A percentile compares a stretch with the other conserved stretches of the same genome.
phyloP scores from a whole-genome alignment of 2,329 filamentous ascomycete species.

The Botrytis hyacinthi region DNA sequence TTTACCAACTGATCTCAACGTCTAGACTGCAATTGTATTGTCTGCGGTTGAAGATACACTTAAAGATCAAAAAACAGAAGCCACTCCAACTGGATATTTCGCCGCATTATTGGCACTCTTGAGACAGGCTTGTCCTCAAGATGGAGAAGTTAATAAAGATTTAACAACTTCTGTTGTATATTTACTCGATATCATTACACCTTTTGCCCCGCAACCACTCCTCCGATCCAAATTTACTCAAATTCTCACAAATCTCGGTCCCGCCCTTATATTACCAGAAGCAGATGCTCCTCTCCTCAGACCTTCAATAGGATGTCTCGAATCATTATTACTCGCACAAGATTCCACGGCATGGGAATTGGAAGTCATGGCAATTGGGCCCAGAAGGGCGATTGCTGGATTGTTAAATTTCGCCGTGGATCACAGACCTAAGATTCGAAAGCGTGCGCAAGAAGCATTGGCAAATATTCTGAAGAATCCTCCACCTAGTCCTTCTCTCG shows the following conservation, averaged over 20 bases:
- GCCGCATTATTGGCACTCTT: slow-evolving; percentile 90
- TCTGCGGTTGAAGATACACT: slow-evolving; percentile 91
- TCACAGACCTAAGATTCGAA: slow-evolving; percentile 87
- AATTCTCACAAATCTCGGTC: slow-evolving; percentile 83
- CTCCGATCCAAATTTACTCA: slow-evolving; percentile 93
- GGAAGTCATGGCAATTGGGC: slow-evolving; percentile 77
- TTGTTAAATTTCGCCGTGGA: slow-evolving; percentile 83
- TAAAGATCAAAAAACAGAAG: slow-evolving; percentile 78
- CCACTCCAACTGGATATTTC: slow-evolving; percentile 89
- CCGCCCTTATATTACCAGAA: slow-evolving; percentile 74
- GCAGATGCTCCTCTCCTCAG: slow-evolving; percentile 84
- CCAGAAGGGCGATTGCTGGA: slow-evolving; percentile 81
- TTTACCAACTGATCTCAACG: slow-evolving; percentile 16
- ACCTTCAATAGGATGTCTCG: slow-evolving; percentile 87
- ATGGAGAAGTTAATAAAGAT: slow-evolving; percentile 73
- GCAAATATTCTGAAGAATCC: slow-evolving; percentile 78
- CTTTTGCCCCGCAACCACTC: slow-evolving; percentile 78
- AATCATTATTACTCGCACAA: slow-evolving; percentile 87
- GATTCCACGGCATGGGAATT: slow-evolving; percentile 86
- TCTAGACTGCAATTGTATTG: slow-evolving; percentile 78
- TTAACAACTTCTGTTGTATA: slow-evolving; percentile 86
- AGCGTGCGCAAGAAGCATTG: slow-evolving; percentile 86
- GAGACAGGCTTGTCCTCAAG: slow-evolving; percentile 65
- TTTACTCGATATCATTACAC: slow-evolving; percentile 88
- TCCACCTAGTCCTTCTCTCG: slow-evolving; percentile 85